Conservation (phyloP, 768 basidiomycete genomes). For the Agrocybe praecox region DNA sequence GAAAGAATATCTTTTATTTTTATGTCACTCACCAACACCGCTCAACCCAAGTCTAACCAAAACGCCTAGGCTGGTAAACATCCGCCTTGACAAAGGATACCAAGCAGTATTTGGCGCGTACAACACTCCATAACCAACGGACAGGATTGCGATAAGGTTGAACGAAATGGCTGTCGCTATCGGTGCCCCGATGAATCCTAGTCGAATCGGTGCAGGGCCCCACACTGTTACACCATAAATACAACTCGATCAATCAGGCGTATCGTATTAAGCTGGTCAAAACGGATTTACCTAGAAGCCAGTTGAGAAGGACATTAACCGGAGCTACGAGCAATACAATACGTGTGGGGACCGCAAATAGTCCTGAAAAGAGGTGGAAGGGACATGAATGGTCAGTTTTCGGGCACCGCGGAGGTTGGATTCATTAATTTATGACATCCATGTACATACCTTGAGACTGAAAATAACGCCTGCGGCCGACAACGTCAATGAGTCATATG, state of each 20-base stretch:
- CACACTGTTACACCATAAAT: constrained; percentile 53
- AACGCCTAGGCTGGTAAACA: constrained; percentile 70
- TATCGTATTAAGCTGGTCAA: not conserved
- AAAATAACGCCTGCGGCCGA: constrained; percentile 59
- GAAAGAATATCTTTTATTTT: not conserved
- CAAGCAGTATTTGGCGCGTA: constrained; percentile 78
- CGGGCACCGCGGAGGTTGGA: not conserved
- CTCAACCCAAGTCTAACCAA: constrained; percentile 78
- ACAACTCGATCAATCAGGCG: not conserved
- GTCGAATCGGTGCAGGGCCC: constrained; percentile 75
- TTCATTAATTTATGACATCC: not conserved
- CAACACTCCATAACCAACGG: constrained; percentile 62
- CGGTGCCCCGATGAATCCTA: constrained; percentile 93
- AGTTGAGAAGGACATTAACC: constrained; percentile 82
- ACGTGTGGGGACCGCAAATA: constrained; percentile 86
- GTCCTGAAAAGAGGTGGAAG: constrained; percentile 43
- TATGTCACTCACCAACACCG: constrained; percentile 57
- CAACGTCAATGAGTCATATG: not conserved
- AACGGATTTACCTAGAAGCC: constrained; percentile 63
- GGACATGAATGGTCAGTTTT: not conserved
- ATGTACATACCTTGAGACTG: constrained; percentile 72
- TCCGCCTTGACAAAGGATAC: constrained; percentile 68
- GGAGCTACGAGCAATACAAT: constrained; percentile 85
- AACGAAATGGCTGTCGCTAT: constrained; percentile 87
- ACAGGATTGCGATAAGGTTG: constrained; percentile 72